These are phyloP conservation scores for Sistotremastrum niveocremeum DNA, from an alignment of 768 basidiomycete genomes.

Conservation along the genomic window DNA sequence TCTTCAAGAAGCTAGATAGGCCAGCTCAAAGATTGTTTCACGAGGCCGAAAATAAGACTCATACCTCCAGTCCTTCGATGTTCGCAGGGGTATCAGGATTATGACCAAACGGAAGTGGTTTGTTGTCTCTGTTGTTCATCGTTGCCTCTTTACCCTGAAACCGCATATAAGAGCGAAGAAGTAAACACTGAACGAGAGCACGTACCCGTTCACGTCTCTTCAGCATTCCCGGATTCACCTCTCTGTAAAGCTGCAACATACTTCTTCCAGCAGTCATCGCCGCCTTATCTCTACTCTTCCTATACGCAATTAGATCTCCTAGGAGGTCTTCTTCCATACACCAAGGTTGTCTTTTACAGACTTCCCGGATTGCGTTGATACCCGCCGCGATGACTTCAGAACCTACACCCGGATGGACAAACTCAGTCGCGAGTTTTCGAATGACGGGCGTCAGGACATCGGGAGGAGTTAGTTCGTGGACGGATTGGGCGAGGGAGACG, in stretches of 20 bases:
- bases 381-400: constrained; percentile 93
- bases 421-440: constrained; percentile 86
- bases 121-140: constrained; percentile 52
- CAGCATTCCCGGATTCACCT: constrained; percentile 88
- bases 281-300: constrained; percentile 89
- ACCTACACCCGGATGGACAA: constrained; percentile 94
- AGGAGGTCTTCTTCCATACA: constrained; percentile 92
- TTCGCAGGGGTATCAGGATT: constrained; percentile 58
- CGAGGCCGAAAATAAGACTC: constrained; percentile 14
- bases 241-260: constrained; percentile 81
- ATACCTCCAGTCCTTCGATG: constrained; percentile 80
- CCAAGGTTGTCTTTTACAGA: constrained; percentile 93
- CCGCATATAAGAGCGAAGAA: background rate
- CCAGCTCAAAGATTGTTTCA: background rate
- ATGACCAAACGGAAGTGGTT: constrained; percentile 77
- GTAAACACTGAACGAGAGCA: constrained; percentile 1
- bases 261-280: constrained; percentile 84
- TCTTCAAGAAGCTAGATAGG: constrained; percentile 66
- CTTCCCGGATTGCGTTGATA: constrained; percentile 88
- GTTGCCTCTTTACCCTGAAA: constrained; percentile 78
- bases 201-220: constrained; percentile 75
- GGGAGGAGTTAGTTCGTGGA: constrained; percentile 90
- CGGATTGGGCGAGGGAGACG: constrained; percentile 85
- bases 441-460: constrained; percentile 83
- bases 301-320: constrained; percentile 86